A percentile compares a stretch with the other conserved stretches of the same genome.
These are phyloP conservation scores for Chiua virens DNA, from an alignment of 768 basidiomycete genomes.

Conservation along the genomic window DNA sequence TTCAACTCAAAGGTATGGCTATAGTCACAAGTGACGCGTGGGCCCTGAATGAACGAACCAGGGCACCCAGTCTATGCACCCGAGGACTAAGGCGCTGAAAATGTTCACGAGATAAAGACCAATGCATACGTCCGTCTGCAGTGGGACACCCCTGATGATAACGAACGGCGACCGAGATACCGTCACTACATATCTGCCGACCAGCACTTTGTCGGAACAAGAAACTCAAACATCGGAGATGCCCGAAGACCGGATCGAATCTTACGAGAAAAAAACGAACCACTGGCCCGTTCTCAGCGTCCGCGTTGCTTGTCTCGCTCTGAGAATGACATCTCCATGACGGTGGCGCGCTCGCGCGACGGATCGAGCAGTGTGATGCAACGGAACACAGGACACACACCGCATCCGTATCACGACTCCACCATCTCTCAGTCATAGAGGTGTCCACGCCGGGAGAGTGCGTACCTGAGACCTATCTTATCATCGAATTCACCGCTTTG, in stretches of 20 bases:
- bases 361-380: conserved; percentile 9
- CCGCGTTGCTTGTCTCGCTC: neutral
- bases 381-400: neutral
- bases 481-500: no score
- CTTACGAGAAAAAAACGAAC: conserved; percentile 8
- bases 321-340: neutral
- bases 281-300: neutral
- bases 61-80: no score
- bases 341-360: conserved; percentile 15
- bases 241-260: conserved; percentile 3
- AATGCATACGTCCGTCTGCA: conserved; percentile 12
- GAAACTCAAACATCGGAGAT: conserved; percentile 14
- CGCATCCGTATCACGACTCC: neutral
- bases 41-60: no score
- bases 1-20: neutral
- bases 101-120: neutral
- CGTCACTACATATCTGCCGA: no score
- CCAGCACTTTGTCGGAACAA: neutral
- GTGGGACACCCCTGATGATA: conserved; percentile 5
- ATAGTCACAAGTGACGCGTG: neutral
- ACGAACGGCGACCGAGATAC: neutral
- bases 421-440: conserved; percentile 8
- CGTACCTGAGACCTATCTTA: conserved; percentile 12
- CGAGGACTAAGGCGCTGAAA: conserved; percentile 3
- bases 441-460: conserved; percentile 5